phyloP scores from a whole-genome alignment of 164 flowering plant genomes.

The Echeveria elegans region DNA sequence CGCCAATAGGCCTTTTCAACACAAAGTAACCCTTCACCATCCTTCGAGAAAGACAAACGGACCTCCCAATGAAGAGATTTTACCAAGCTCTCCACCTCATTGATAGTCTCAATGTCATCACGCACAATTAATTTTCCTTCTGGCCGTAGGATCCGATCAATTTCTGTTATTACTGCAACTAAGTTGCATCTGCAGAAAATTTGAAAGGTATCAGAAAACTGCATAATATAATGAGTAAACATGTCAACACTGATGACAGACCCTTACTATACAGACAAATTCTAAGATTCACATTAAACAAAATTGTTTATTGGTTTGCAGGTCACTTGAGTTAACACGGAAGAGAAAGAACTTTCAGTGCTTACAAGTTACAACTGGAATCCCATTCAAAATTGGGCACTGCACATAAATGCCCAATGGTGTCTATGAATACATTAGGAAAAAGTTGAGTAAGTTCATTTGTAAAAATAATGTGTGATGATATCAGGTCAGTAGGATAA shows the following conservation, averaged over 20 bases:
- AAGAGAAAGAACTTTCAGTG: background rate
- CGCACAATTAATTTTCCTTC: conserved; percentile 79
- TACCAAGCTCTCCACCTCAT: conserved; percentile 51
- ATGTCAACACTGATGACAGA: background rate
- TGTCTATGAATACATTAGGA: background rate
- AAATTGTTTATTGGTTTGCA: background rate
- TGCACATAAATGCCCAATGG: background rate
- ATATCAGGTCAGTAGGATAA: too few species aligned
- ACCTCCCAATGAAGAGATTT: conserved; percentile 80
- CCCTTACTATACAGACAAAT: background rate
- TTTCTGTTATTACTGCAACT: conserved; percentile 61
- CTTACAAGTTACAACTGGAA: too few species aligned
- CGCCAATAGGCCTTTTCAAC: conserved; percentile 79
- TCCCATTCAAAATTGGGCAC: background rate
- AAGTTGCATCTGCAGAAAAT: conserved; percentile 50
- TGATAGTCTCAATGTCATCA: conserved; percentile 54
- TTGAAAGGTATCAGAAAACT: background rate
- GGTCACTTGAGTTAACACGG: background rate
- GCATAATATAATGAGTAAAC: background rate
- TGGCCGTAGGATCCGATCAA: conserved; percentile 78
- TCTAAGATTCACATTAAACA: background rate
- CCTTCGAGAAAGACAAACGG: conserved; percentile 59
- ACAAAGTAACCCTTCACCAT: conserved; percentile 62
- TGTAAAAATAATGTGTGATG: too few species aligned
- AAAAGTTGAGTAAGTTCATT: background rate